Evolutionary conservation across 768 basidiomycete species (phyloP).

Genomic region (Udeniomyces megalosporus): DNA sequence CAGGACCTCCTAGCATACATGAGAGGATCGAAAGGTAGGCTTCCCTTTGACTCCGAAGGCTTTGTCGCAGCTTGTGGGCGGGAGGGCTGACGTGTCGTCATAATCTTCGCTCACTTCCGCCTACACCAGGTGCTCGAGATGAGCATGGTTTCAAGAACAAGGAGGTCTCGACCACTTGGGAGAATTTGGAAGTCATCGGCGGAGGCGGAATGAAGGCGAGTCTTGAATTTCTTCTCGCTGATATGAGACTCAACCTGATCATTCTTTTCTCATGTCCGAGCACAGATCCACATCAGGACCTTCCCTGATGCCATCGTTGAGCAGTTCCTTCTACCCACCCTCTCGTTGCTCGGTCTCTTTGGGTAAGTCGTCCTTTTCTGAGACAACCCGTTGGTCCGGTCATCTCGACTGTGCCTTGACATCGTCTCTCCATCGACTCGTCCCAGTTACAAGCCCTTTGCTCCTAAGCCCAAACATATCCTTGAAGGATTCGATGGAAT

Average conservation of each 20-base stretch:
- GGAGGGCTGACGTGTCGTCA: too few species aligned
- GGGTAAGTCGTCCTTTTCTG: conserved; percentile 21
- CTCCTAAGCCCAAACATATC: conserved; percentile 39
- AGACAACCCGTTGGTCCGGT: neutral
- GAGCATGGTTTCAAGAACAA: conserved; percentile 32
- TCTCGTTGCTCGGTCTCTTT: conserved; percentile 39
- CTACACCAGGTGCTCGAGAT: conserved; percentile 16
- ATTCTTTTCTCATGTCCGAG: too few species aligned
- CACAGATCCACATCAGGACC: conserved; percentile 26
- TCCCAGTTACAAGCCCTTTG: conserved; percentile 36
- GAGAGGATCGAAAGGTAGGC: conserved; percentile 7
- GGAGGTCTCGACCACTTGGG: conserved; percentile 28
- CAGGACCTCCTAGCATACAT: conserved; percentile 27
- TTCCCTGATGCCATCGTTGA: conserved; percentile 33
- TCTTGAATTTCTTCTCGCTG: too few species aligned
- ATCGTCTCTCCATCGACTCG: neutral
- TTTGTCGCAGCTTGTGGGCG: too few species aligned
- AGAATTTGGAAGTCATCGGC: conserved; percentile 28
- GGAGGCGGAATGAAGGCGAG: conserved; percentile 29
- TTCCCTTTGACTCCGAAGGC: too few species aligned
- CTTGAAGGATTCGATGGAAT: conserved; percentile 22
- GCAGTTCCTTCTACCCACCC: conserved; percentile 42
- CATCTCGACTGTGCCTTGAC: neutral
- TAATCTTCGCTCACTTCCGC: too few species aligned
- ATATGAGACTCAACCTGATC: neutral